These are phyloP conservation scores for Saccharomycopsis fibuligera DNA, from an alignment of 805 yeast species.

Conservation along the genomic window DNA sequence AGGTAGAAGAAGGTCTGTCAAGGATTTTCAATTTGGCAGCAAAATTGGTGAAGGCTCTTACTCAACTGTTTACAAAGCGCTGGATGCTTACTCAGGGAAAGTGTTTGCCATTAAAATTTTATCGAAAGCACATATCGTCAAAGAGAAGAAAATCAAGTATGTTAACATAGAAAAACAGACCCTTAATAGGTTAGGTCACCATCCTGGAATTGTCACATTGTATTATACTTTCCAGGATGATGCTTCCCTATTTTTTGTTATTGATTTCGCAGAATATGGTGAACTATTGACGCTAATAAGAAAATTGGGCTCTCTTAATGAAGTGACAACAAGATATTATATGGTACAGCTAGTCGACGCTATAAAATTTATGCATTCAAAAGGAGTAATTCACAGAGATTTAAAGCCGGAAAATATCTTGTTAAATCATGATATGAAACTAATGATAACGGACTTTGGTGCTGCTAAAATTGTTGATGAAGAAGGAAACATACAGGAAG, in stretches of 20 bases:
- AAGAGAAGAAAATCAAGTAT: slow-evolving; percentile 90
- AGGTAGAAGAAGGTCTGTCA: slow-evolving; percentile 45
- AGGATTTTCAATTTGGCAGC: slow-evolving; percentile 76
- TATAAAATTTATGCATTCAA: slow-evolving; percentile 77
- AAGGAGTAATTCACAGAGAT: slow-evolving; percentile 90
- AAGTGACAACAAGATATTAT: slow-evolving; percentile 70
- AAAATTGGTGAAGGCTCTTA: slow-evolving; percentile 94
- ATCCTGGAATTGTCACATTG: slow-evolving; percentile 89
- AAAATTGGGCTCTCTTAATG: slow-evolving; percentile 70
- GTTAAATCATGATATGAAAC: slow-evolving; percentile 75
- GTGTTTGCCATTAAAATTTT: slow-evolving; percentile 89
- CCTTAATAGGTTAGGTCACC: slow-evolving; percentile 78
- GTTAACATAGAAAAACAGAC: slow-evolving; percentile 94
- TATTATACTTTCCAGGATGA: slow-evolving; percentile 95
- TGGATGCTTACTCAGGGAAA: slow-evolving; percentile 62
- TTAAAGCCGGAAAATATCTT: slow-evolving; percentile 90
- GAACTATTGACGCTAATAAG: slow-evolving; percentile 78
- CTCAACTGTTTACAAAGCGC: slow-evolving; percentile 85
- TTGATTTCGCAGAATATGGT: slow-evolving; percentile 94
- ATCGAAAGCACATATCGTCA: slow-evolving; percentile 86
- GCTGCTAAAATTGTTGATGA: slow-evolving; percentile 73
- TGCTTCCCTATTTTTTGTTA: slow-evolving; percentile 77
- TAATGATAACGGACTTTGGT: slow-evolving; percentile 95
- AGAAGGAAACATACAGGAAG: slow-evolving; percentile 33
- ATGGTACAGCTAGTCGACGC: slow-evolving; percentile 87